Percentiles rank a stretch among this genome's conserved stretches.
phyloP scores from a whole-genome alignment of 306 rosid species.

The Cucurbita pepo region DNA sequence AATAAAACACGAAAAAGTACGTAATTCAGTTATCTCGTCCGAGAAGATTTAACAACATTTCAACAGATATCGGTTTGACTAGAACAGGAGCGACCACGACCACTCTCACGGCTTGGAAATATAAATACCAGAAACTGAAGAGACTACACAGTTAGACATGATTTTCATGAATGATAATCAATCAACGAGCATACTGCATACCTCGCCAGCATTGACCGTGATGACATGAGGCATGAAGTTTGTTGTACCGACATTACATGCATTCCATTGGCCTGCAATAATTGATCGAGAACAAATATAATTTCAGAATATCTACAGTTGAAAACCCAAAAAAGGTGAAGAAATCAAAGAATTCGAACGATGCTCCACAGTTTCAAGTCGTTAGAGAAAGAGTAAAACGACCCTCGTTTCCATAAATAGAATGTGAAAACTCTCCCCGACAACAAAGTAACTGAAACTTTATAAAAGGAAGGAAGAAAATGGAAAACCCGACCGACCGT shows the following conservation, averaged over 20 bases:
- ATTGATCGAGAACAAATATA: slow-evolving; percentile 8
- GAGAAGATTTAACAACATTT: neutral
- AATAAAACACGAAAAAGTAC: neutral
- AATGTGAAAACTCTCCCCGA: neutral
- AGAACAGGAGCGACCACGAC: neutral
- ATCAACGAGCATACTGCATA: slow-evolving; percentile 6
- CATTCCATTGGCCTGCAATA: slow-evolving; percentile 42
- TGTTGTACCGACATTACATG: slow-evolving; percentile 37
- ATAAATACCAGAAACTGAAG: neutral
- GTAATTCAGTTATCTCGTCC: slow-evolving; percentile 1
- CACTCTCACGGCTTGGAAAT: neutral
- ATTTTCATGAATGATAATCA: too few species aligned
- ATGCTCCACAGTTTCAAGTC: neutral
- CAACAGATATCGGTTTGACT: neutral
- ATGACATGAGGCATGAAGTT: slow-evolving; percentile 71
- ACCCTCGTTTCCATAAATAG: neutral
- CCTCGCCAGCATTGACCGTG: slow-evolving; percentile 70
- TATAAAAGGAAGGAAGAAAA: neutral
- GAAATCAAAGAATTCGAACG: neutral
- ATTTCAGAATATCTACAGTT: neutral
- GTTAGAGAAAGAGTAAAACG: neutral
- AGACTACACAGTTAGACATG: neutral
- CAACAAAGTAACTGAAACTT: neutral
- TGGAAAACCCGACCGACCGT: neutral
- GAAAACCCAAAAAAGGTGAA: neutral